phyloP scores from a whole-genome alignment of 176 grass and related monocot genomes.

The sorghum (Sorghum bicolor) region Sorghum_bicolor_NCBIv3 NC_012875.2:56037001-56037500 shows the following conservation, averaged over 20 bases:
- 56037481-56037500: too few relatives aligned
- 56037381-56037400: not conserved
- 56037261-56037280: not conserved
- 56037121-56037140: not conserved
- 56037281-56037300: too few relatives aligned
- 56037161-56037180: not conserved
- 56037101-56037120: not conserved
- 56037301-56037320: not conserved
- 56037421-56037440: too few relatives aligned
- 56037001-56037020: not conserved
- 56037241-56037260: not conserved
- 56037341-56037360: not conserved
- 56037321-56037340: too few relatives aligned
- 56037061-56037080: not conserved
- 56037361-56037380: not conserved
- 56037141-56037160: too few relatives aligned
- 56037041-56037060: not conserved
- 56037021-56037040: too few relatives aligned
- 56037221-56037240: too few relatives aligned
- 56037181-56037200: not conserved
- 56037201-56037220: too few relatives aligned
- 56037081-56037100: too few relatives aligned
- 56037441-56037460: too few relatives aligned
- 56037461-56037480: too few relatives aligned
- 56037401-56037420: not conserved